A percentile compares a stretch with the other conserved stretches of the same genome.
phyloP scores from a whole-genome alignment of 805 yeast genomes.

The Saccharomycopsis lassenensis region DNA sequence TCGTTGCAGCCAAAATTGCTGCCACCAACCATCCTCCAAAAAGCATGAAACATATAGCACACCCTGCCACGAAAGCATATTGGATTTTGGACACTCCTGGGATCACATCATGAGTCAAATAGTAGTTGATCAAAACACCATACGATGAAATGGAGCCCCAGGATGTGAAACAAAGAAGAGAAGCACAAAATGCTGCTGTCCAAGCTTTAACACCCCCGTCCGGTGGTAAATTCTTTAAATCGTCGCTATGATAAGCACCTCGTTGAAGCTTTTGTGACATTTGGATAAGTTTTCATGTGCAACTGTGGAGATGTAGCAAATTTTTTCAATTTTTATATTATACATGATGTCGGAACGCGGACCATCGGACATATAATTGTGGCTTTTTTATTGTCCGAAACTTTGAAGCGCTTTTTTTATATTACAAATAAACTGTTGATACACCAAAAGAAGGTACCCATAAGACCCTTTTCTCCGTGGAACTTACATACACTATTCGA shows the following conservation, averaged over 20 bases:
- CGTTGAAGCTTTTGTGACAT: no score
- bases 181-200: slow-evolving; percentile 32
- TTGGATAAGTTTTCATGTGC: no score
- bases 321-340: no score
- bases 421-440: neutral
- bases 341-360: neutral
- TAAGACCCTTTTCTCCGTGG: no score
- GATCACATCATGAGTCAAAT: slow-evolving; percentile 39
- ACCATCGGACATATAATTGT: neutral
- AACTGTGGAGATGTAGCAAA: no score
- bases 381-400: neutral
- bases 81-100: slow-evolving; percentile 46
- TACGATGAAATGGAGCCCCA: slow-evolving; percentile 71
- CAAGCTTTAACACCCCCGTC: slow-evolving; percentile 55
- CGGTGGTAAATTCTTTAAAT: slow-evolving; percentile 30
- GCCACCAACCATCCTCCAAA: slow-evolving; percentile 10
- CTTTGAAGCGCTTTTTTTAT: neutral
- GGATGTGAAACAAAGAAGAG: slow-evolving; percentile 42
- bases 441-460: no score
- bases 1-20: slow-evolving; percentile 1
- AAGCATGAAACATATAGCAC: slow-evolving; percentile 32
- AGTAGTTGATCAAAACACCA: slow-evolving; percentile 51
- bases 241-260: slow-evolving; percentile 15
- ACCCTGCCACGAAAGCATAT: slow-evolving; percentile 59
- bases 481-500: no score